Evolutionary conservation across 129 eudicot species (phyloP).

Genomic region (Ambrosia trifida): DNA sequence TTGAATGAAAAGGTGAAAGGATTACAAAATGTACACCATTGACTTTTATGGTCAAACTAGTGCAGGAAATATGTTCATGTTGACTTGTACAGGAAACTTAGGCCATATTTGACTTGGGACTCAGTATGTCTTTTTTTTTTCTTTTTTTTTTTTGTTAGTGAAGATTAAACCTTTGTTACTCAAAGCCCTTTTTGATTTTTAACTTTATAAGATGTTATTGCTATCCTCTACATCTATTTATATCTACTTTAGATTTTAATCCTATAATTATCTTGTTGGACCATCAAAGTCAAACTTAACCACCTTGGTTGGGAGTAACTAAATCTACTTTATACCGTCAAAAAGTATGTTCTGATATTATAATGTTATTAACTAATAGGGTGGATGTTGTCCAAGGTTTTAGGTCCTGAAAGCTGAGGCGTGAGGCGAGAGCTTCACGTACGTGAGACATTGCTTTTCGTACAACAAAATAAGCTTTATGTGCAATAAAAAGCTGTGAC

Average conservation of each 20-base stretch:
- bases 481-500: too few relatives aligned
- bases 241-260: constrained; percentile 6
- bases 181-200: neutral
- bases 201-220: neutral
- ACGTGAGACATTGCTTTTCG: too few relatives aligned
- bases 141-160: neutral
- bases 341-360: neutral
- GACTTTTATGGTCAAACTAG: constrained; percentile 19
- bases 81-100: neutral
- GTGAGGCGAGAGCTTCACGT: too few relatives aligned
- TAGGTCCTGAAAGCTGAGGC: too few relatives aligned
- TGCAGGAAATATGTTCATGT: neutral
- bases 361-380: neutral
- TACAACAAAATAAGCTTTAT: too few relatives aligned
- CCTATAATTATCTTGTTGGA: constrained; percentile 7
- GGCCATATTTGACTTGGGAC: neutral
- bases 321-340: neutral
- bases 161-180: constrained; percentile 8
- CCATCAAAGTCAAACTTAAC: constrained; percentile 19
- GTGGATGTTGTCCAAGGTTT: too few relatives aligned
- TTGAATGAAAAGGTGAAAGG: neutral
- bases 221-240: neutral
- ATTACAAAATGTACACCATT: neutral
- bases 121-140: neutral
- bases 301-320: neutral